These are phyloP conservation scores for Harrya chromipes DNA, from an alignment of 768 basidiomycete species.

Conservation along the genomic window DNA sequence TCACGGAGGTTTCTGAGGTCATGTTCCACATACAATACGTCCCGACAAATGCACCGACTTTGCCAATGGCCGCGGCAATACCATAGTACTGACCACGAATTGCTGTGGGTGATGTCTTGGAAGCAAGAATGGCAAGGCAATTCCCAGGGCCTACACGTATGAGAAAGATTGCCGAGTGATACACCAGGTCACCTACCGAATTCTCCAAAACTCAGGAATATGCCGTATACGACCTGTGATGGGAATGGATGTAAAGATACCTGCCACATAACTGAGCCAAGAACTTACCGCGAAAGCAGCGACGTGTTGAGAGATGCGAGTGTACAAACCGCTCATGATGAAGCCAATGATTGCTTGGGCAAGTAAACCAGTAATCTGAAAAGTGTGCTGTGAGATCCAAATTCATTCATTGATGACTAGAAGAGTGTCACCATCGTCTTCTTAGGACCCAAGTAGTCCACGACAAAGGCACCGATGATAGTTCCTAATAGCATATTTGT, in stretches of 20 bases:
- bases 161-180: not conserved
- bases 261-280: not conserved
- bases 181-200: constrained; percentile 45
- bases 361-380: constrained; percentile 63
- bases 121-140: constrained; percentile 78
- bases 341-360: constrained; percentile 76
- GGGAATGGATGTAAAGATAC: not conserved
- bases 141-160: constrained; percentile 67
- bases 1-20: not conserved
- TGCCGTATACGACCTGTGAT: constrained; percentile 75
- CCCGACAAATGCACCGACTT: constrained; percentile 80
- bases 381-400: not conserved
- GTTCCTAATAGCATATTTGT: constrained; percentile 40
- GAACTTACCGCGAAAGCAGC: constrained; percentile 68
- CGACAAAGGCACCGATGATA: constrained; percentile 67
- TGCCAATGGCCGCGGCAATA: constrained; percentile 80
- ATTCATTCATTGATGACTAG: not conserved
- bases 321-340: constrained; percentile 84
- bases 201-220: constrained; percentile 89
- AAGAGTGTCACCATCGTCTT: constrained; percentile 55
- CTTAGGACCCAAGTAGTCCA: constrained; percentile 76
- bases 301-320: constrained; percentile 55
- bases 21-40: constrained; percentile 60
- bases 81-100: constrained; percentile 87
- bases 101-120: constrained; percentile 83